Conservation (phyloP, 805 yeast species). For the Saturnispora bothae region DNA sequence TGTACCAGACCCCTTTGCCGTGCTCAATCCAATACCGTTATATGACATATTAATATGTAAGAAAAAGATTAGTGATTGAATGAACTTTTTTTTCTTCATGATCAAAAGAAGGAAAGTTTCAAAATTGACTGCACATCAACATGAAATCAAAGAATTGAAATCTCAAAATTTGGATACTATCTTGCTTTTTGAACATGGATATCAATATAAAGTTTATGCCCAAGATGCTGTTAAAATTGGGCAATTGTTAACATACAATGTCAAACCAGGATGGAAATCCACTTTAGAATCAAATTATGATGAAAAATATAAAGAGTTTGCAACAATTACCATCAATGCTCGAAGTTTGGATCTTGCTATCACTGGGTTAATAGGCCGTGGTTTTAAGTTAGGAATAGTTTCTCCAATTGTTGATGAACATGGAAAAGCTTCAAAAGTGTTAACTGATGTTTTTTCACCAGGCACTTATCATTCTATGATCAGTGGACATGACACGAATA, state of each 20-base stretch:
- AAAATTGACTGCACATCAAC: constrained; percentile 67
- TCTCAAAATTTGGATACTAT: constrained; percentile 51
- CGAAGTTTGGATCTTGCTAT: constrained; percentile 64
- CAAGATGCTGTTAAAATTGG: constrained; percentile 71
- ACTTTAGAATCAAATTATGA: constrained; percentile 34
- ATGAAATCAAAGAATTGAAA: constrained; percentile 64
- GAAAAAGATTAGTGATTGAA: not conserved
- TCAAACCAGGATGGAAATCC: constrained; percentile 57
- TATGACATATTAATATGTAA: constrained; percentile 33
- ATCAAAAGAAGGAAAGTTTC: constrained; percentile 1
- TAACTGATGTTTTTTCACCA: constrained; percentile 65
- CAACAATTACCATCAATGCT: constrained; percentile 82
- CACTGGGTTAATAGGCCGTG: constrained; percentile 58
- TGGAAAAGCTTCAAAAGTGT: constrained; percentile 50
- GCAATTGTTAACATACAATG: constrained; percentile 53
- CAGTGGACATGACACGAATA: constrained; percentile 3
- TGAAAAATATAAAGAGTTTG: constrained; percentile 41
- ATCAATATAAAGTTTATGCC: constrained; percentile 80
- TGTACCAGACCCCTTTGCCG: constrained; percentile 53
- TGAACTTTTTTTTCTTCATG: not conserved
- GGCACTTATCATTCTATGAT: constrained; percentile 50
- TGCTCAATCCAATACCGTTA: constrained; percentile 46
- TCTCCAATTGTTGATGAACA: constrained; percentile 20
- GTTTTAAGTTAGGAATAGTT: constrained; percentile 78
- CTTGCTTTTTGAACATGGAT: constrained; percentile 81